phyloP scores from a whole-genome alignment of 2,329 filamentous ascomycete species.

The Polytolypa hystricis region DNA sequence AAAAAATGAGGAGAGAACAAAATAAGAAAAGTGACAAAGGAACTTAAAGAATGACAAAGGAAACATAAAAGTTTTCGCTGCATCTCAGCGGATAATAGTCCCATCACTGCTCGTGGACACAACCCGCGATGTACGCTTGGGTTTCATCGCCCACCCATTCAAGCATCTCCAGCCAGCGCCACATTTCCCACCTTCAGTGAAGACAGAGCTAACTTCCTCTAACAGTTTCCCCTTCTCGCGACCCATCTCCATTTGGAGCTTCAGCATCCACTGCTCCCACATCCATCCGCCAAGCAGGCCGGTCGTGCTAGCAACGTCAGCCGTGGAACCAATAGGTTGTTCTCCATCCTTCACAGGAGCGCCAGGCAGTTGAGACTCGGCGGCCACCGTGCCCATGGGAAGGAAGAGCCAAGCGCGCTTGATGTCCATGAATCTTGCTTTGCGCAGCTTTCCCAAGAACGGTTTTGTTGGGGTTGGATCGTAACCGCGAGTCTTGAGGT shows the following conservation, averaged over 20 bases:
- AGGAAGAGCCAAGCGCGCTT: conserved; percentile 83
- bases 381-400: conserved; percentile 55
- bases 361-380: conserved; percentile 35
- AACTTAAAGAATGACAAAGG: too few species aligned
- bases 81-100: too few species aligned
- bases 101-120: too few species aligned
- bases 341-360: conserved; percentile 32
- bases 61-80: too few species aligned
- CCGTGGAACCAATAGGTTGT: conserved; percentile 53
- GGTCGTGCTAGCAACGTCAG: conserved; percentile 61
- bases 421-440: conserved; percentile 66
- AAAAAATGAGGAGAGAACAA: too few species aligned
- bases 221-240: conserved; percentile 46
- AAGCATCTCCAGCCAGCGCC: conserved; percentile 50
- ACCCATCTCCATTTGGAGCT: conserved; percentile 76
- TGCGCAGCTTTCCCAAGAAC: conserved; percentile 63
- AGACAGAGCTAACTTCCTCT: conserved; percentile 44
- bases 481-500: conserved; percentile 79
- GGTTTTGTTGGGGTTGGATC: conserved; percentile 72
- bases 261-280: conserved; percentile 95
- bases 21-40: too few species aligned
- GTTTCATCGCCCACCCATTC: conserved; percentile 49
- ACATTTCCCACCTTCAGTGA: conserved; percentile 49
- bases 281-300: conserved; percentile 77
- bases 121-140: conserved; percentile 16